phyloP scores from a whole-genome alignment of 768 basidiomycete species.

The Pholiota microspora region DNA sequence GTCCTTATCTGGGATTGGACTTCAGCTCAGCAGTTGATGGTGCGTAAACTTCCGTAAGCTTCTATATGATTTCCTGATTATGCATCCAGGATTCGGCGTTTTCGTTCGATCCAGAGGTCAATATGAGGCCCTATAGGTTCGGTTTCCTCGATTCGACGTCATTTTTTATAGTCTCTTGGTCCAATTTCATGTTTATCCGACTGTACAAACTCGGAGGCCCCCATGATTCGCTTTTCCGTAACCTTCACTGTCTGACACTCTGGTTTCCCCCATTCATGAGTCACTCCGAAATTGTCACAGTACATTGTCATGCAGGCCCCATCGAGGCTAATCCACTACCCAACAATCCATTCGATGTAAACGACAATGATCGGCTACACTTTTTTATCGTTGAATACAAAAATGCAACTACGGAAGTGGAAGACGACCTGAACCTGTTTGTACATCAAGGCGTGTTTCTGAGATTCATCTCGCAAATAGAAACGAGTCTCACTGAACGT shows the following conservation, averaged over 20 bases:
- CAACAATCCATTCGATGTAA: not conserved
- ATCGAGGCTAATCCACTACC: not conserved
- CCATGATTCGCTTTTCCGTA: not conserved
- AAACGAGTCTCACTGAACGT: not conserved
- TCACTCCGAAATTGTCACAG: too few relatives aligned
- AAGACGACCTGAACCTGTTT: not conserved
- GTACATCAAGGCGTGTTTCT: not conserved
- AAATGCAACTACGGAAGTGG: not conserved
- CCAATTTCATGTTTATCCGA: not conserved
- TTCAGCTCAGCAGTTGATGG: not conserved
- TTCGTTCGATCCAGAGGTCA: not conserved
- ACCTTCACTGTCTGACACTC: not conserved
- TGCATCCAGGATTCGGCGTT: not conserved
- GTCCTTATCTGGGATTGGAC: not conserved
- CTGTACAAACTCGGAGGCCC: not conserved
- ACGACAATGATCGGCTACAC: not conserved
- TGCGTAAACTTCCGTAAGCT: not conserved
- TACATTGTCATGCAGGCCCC: not conserved
- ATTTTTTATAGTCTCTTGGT: not conserved
- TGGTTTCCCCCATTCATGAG: not conserved
- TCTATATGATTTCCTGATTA: not conserved
- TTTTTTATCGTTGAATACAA: not conserved
- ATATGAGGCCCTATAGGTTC: not conserved
- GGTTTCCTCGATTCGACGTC: not conserved
- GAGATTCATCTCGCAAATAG: not conserved